Conservation (phyloP, 2,329 filamentous ascomycete species). For the Cytospora chrysosperma region DNA sequence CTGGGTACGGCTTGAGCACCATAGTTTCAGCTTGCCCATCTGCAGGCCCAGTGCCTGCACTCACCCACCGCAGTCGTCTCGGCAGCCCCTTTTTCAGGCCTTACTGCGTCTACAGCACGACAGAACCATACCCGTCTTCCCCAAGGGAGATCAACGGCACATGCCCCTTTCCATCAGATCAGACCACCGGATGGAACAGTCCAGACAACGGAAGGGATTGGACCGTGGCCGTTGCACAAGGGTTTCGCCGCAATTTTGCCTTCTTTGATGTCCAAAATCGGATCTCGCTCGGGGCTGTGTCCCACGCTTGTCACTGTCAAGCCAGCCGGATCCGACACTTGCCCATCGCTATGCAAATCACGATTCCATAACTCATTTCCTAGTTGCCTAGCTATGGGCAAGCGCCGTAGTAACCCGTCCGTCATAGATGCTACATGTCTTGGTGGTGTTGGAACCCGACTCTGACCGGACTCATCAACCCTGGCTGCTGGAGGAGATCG, state of each 20-base stretch:
- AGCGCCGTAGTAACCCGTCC: background rate
- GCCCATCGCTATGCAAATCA: background rate
- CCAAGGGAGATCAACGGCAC: background rate
- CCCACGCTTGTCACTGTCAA: background rate
- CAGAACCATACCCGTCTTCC: background rate
- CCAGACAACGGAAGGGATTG: background rate
- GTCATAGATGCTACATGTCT: slow-evolving; percentile 1
- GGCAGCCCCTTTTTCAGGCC: background rate
- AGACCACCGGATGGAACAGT: background rate
- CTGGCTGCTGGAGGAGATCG: background rate
- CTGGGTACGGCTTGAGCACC: background rate
- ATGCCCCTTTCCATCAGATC: background rate
- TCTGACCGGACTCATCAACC: background rate
- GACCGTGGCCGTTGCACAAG: background rate
- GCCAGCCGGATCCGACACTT: background rate
- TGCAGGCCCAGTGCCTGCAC: background rate
- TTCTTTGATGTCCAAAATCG: background rate
- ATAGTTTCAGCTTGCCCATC: background rate
- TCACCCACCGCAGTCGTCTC: background rate
- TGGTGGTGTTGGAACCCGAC: slow-evolving; percentile 3
- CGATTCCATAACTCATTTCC: background rate
- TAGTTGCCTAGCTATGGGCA: background rate
- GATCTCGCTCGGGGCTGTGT: background rate
- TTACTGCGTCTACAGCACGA: background rate
- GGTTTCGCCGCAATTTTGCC: background rate